Conservation (phyloP, 805 yeast genomes). For the Candida hungchunana region DNA sequence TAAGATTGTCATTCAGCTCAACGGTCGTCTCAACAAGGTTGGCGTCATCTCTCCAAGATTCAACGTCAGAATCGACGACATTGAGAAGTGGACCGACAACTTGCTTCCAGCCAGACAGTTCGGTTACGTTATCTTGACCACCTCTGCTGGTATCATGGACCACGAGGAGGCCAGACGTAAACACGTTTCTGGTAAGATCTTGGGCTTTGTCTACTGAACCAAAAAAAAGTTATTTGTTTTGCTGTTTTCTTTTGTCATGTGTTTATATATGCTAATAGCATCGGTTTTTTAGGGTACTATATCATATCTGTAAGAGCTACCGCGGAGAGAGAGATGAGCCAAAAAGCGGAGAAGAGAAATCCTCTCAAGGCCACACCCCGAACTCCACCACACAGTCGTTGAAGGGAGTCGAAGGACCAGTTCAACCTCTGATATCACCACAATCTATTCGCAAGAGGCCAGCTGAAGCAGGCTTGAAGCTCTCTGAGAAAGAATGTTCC, state of each 20-base stretch:
- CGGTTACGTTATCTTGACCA: constrained; percentile 95
- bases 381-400: no score
- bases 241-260: constrained; percentile 3
- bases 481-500: constrained; percentile 1
- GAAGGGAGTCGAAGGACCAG: no score
- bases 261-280: neutral
- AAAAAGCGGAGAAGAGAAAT: no score
- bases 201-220: constrained; percentile 88
- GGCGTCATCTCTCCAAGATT: constrained; percentile 99
- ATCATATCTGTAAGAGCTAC: no score
- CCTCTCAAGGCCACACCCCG: no score
- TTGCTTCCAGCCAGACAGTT: constrained; percentile 98
- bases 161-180: constrained; percentile 99
- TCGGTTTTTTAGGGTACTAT: no score
- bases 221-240: constrained; percentile 1
- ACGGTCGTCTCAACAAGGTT: constrained; percentile 98
- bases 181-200: constrained; percentile 98
- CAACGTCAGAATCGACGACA: constrained; percentile 91
- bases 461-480: no score
- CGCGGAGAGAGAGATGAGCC: no score
- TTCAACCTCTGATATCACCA: no score
- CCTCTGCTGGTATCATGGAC: constrained; percentile 99
- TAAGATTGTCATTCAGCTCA: constrained; percentile 91
- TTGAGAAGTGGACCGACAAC: constrained; percentile 98
- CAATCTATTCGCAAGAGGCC: no score